Evolutionary conservation across 2,329 filamentous ascomycete species (phyloP), one percentile per base, ranked within the genome.

Genomic region (Clarireedia hainanense): DNA sequence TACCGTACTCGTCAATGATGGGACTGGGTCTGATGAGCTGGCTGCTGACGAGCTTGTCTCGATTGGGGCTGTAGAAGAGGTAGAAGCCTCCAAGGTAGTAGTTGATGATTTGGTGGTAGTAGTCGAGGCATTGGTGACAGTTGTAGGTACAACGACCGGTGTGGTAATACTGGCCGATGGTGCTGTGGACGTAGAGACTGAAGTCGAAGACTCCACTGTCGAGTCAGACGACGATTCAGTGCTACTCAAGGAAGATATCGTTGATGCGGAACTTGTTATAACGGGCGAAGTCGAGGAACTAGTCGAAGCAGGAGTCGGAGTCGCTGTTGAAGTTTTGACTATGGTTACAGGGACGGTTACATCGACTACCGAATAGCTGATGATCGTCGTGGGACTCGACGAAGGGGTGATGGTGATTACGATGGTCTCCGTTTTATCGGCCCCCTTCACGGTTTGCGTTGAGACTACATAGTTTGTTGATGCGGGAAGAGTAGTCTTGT

Each of bases 291-390:
- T 17, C 40, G 52, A 46, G 14, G 43, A 15, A 17, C n/a, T 53
- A 17, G 42, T 12, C 5, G 55, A 49, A 37, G 48, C 34, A 3
- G 58, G 39, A 12, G 20, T 47, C 17, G 56, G 52, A 45, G 57
- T 37, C 40, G 49, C 34, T 23, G 60, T 34, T 20, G 42, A 46
- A 30, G 57, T 37, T 26, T 50, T 57, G 36, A 60, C 47, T 6
- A 61, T 47, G 15, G 61, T 50, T 23, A 64, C 45, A 47, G 65
- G 60, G 14, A 61, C 27, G 54, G 54, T 64, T 36, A 67, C 58
- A 62, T 68, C 60, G 46, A 67, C 59, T 10, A 68, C 57, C n/a
- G 65, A 66, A 51, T 66, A 67, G 55, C 62, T 58, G 12, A 62
- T 60, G 40, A 64, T 53, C 4, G 58, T 67, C 3, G 59, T 52